These are phyloP conservation scores for Boletus eberwhitei DNA, from an alignment of 768 basidiomycete species.

Conservation along the genomic window DNA sequence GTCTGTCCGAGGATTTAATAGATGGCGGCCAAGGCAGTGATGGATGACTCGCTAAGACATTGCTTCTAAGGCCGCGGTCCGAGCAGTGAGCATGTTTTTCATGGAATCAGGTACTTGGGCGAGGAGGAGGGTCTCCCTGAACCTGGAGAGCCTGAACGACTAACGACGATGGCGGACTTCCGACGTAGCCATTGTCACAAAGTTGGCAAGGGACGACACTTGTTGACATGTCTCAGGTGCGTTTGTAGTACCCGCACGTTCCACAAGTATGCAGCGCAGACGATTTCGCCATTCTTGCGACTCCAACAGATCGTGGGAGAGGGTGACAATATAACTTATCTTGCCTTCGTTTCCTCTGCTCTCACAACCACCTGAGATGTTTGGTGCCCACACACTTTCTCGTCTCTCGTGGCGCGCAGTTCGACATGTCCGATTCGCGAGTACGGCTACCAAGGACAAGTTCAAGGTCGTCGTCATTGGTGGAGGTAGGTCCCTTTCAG, in stretches of 20 bases:
- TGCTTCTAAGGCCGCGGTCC: constrained; percentile 49
- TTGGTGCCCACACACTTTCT: background rate
- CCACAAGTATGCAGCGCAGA: background rate
- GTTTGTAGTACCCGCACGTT: background rate
- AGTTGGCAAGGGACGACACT: background rate
- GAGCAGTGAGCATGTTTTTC: constrained; percentile 66
- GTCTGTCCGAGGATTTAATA: background rate
- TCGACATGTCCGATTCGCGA: constrained; percentile 20
- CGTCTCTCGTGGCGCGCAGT: constrained; percentile 3
- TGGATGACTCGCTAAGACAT: constrained; percentile 32
- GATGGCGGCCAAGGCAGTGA: background rate
- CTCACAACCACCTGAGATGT: constrained; percentile 3
- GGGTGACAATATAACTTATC: background rate
- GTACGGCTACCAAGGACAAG: constrained; percentile 41
- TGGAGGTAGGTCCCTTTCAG: constrained; percentile 53
- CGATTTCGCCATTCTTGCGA: constrained; percentile 17
- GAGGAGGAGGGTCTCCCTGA: background rate
- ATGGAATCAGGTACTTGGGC: constrained; percentile 54
- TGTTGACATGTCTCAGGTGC: background rate
- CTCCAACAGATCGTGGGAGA: background rate
- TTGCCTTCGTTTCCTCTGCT: background rate
- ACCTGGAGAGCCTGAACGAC: too few relatives aligned
- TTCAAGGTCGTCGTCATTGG: constrained; percentile 87
- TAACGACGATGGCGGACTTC: background rate
- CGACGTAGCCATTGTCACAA: background rate